Evolutionary conservation across 2,329 filamentous ascomycete species (phyloP).

Genomic region (Pyrenochaeta sp.): DNA sequence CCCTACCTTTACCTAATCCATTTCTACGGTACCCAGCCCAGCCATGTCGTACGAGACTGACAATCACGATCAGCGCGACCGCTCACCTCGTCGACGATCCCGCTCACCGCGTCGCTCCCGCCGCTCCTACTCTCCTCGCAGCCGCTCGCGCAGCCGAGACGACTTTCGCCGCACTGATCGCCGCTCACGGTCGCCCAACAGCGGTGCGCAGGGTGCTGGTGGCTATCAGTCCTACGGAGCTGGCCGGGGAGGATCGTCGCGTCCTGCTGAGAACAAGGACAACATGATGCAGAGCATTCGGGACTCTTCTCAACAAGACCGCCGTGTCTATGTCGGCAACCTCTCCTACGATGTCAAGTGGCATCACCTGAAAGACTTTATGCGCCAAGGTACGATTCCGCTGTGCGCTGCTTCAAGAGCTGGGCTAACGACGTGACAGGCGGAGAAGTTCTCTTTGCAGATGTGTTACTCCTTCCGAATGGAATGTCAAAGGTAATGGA

Average conservation of each 20-base stretch:
- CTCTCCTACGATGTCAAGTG: conserved; percentile 99
- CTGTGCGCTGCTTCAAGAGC: conserved; percentile 19
- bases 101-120: conserved; percentile 58
- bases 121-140: conserved; percentile 69
- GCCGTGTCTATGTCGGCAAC: conserved; percentile 98
- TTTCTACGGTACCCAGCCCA: too few species aligned
- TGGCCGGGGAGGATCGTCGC: conserved; percentile 60
- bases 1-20: conserved; percentile 10
- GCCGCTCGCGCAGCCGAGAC: conserved; percentile 79
- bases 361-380: conserved; percentile 99
- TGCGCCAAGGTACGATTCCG: conserved; percentile 89
- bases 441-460: conserved; percentile 98
- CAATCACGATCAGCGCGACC: conserved; percentile 53
- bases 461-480: conserved; percentile 99
- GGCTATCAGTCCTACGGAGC: conserved; percentile 65
- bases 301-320: conserved; percentile 97
- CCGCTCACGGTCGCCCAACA: conserved; percentile 84
- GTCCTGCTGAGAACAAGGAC: conserved; percentile 88
- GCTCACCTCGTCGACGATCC: conserved; percentile 72
- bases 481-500: conserved; percentile 99
- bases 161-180: conserved; percentile 56
- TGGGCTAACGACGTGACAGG: conserved; percentile 65
- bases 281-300: conserved; percentile 95
- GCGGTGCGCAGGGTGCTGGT: conserved; percentile 72
- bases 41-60: conserved; percentile 51